A percentile compares a stretch with the other conserved stretches of the same genome.
Evolutionary conservation across 2,329 filamentous ascomycete species (phyloP).

Genomic region (Bipolaris zeicola): DNA sequence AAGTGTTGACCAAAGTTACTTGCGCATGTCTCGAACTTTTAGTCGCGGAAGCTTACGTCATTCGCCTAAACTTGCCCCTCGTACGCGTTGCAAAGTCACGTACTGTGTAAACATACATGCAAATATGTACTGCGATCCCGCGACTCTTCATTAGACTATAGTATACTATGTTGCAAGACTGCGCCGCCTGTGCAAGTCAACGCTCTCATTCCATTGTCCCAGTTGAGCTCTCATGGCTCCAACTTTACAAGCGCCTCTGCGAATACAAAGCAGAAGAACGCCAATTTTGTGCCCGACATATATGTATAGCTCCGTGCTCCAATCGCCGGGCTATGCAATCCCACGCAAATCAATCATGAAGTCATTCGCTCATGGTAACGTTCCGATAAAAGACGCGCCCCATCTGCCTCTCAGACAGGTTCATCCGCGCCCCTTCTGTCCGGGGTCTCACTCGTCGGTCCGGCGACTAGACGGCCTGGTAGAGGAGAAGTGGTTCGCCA

Average conservation of each 20-base stretch:
- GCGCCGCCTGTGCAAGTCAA: slow-evolving; percentile 11
- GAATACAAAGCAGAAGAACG: slow-evolving; percentile 37
- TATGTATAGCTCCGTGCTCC: slow-evolving; percentile 38
- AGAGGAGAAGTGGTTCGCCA: slow-evolving; percentile 91
- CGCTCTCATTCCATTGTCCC: slow-evolving; percentile 19
- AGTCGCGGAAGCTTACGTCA: slow-evolving; percentile 28
- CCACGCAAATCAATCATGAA: slow-evolving; percentile 43
- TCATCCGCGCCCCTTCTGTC: slow-evolving; percentile 16
- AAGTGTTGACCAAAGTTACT: slow-evolving; percentile 1
- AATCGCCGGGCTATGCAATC: slow-evolving; percentile 47
- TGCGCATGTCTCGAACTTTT: slow-evolving; percentile 32
- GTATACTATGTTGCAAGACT: slow-evolving; percentile 30
- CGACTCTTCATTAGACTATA: slow-evolving; percentile 40
- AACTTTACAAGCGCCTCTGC: slow-evolving; percentile 15
- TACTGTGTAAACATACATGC: background rate
- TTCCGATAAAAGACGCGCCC: slow-evolving; percentile 31
- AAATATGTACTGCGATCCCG: slow-evolving; percentile 12
- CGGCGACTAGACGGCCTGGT: slow-evolving; percentile 58
- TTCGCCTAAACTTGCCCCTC: slow-evolving; percentile 25
- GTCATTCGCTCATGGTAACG: slow-evolving; percentile 46
- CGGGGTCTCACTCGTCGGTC: slow-evolving; percentile 25
- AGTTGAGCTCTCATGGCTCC: slow-evolving; percentile 15
- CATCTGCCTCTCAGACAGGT: slow-evolving; percentile 20
- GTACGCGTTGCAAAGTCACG: slow-evolving; percentile 5
- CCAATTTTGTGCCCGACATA: slow-evolving; percentile 34